Percentiles rank a stretch among this genome's conserved stretches.
Evolutionary conservation across 169 alveolate species (phyloP).

Genomic region (Plasmodium knowlesi): DNA sequence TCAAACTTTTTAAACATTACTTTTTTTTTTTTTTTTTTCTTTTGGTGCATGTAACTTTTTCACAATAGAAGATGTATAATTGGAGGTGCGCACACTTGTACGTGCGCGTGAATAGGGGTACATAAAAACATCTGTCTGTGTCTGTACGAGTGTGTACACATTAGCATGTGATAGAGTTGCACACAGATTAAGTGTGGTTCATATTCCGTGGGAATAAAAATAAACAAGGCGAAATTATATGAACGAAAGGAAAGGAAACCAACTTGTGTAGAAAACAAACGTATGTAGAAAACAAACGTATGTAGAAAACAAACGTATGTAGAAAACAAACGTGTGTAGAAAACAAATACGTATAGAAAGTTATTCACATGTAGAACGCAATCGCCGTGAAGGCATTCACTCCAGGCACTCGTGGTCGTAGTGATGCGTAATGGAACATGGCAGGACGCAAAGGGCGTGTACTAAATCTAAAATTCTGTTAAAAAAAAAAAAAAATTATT

Average conservation of each 20-base stretch:
- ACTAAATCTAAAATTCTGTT: slow-evolving; percentile 71
- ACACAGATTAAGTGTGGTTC: background rate
- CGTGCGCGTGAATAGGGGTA: background rate
- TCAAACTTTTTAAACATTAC: slow-evolving; percentile 4
- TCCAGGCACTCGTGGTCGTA: background rate
- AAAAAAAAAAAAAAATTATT: slow-evolving; percentile 13
- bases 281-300: background rate
- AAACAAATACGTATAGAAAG: no score
- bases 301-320: background rate
- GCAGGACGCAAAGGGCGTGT: background rate
- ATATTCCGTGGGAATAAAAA: background rate
- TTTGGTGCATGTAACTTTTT: background rate
- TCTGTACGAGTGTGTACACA: slow-evolving; percentile 6
- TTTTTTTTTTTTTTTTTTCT: no score
- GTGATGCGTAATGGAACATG: background rate
- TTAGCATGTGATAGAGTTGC: background rate
- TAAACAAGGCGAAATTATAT: background rate
- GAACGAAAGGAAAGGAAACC: background rate
- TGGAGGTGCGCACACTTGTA: background rate
- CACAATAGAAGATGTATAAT: background rate
- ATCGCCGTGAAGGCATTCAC: background rate
- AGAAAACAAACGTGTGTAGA: background rate
- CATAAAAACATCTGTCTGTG: background rate
- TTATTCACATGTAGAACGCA: background rate
- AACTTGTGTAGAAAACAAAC: background rate